Base-by-base conservation (phyloP, 352 stramenopile genomes). In the Phytophthora boehmeriae region DNA sequence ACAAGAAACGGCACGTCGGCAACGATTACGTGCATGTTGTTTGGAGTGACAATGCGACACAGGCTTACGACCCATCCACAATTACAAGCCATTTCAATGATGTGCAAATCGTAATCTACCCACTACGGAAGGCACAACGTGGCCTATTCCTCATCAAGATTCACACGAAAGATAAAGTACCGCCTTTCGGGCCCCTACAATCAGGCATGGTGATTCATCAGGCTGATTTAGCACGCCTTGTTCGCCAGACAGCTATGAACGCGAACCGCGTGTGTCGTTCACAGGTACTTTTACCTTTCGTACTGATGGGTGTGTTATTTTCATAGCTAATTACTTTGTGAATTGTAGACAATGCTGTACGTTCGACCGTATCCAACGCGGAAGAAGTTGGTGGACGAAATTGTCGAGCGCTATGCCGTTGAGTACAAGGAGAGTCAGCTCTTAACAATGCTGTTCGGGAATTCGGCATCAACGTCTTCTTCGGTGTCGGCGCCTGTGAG, bases 41-140 rank as follows among this genome's bases (percentile, higher is more conserved):
- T 13, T 96, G 88, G 88, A 95, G 76, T 41, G 88, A 96, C 44
- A 94, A 96, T 47, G 78, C 77, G 34, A 64, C 71, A 5, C 80
- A 88, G 49, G 81, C 76, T 36, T 96, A 96, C 50, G 83, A 89
- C 38, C 83, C 85, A 14, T 79, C 74, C n/a, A 96, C 88, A 13
- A 96, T 96, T 63, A 95, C 84, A 19, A 95, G 86, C 25, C 87
- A 96, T 54, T 96, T 96, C 55, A 96, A 96, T 47, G 85, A 94
- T 48, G 88, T 96, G 8, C 88, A 95, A 49, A 75, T 96, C 19
- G 86, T 96, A 13, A 90, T 96, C 25, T 93, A 92, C 30, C 86
- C 88, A 2, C 57, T 96, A 16, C 71, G 76, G 1, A 76, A 80
- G 5, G 68, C 73, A 10, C 85, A 93, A 34, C 65, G 78, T 4